These are phyloP conservation scores for Sporothrix euskadiensis DNA, from an alignment of 2,329 filamentous ascomycete species.

Conservation along the genomic window DNA sequence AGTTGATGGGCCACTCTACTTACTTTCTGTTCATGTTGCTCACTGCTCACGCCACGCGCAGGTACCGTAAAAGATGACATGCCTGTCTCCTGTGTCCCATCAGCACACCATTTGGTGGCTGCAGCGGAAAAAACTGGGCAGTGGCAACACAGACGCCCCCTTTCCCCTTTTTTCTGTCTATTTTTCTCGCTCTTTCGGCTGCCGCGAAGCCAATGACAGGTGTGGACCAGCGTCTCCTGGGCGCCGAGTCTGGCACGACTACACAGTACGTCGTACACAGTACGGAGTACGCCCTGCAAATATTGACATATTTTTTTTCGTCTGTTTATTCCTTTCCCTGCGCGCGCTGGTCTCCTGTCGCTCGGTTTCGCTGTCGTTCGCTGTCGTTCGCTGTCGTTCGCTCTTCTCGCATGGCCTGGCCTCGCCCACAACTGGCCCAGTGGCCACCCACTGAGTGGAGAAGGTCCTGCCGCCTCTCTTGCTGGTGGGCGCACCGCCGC, in stretches of 20 bases:
- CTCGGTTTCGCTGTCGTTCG: neutral
- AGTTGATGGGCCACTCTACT: neutral
- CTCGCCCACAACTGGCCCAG: neutral
- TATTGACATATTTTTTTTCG: neutral
- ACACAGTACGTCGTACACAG: no score
- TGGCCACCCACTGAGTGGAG: neutral
- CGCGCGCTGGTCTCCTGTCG: neutral
- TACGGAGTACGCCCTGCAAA: neutral
- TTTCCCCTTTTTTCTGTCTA: neutral
- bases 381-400: neutral
- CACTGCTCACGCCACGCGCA: neutral
- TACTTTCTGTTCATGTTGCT: no score
- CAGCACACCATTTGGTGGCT: neutral
- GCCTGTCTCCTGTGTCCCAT: neutral
- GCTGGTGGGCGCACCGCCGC: neutral
- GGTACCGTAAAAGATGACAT: constrained; percentile 8
- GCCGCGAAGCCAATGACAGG: neutral
- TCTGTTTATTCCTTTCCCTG: neutral
- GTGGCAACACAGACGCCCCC: constrained; percentile 8
- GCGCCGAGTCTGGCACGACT: constrained; percentile 2
- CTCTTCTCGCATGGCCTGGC: neutral
- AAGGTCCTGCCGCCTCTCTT: neutral
- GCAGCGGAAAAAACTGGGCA: constrained; percentile 9
- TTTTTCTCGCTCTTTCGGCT: neutral
- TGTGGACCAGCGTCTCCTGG: constrained; percentile 5